These are phyloP conservation scores for Eucalyptus melliodora DNA, from an alignment of 345 rosid species.

Conservation along the genomic window DNA sequence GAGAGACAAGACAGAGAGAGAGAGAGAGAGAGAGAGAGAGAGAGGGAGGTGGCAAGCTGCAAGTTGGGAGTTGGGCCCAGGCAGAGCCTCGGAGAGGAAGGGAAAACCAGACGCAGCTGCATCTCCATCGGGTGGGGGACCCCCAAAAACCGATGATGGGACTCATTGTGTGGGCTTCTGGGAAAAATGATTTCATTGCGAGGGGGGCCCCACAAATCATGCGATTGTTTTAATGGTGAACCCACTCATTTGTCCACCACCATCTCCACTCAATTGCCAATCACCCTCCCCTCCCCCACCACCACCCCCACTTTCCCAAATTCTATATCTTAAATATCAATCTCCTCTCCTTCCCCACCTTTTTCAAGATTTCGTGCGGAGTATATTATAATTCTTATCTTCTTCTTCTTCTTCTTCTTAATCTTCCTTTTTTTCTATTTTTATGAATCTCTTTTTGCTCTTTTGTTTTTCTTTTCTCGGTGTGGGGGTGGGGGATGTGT, in stretches of 20 bases:
- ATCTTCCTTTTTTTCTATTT: neutral
- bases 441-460: neutral
- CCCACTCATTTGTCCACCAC: neutral
- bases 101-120: neutral
- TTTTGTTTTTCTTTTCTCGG: neutral
- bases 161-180: neutral
- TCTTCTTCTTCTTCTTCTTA: neutral
- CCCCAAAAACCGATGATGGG: neutral
- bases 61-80: neutral
- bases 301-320: neutral
- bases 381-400: neutral
- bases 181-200: neutral
- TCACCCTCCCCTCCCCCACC: neutral
- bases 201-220: neutral
- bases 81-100: neutral
- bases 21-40: neutral
- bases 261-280: neutral
- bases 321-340: neutral
- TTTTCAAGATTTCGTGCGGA: neutral
- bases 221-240: neutral
- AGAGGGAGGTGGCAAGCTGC: neutral
- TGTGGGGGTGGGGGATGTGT: neutral
- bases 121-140: neutral
- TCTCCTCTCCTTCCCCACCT: neutral
- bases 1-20: neutral